Percentiles rank a stretch among this genome's conserved stretches.
These are phyloP conservation scores for Sphaerostilbella broomeana DNA, from an alignment of 2,329 filamentous ascomycete genomes.

Conservation along the genomic window DNA sequence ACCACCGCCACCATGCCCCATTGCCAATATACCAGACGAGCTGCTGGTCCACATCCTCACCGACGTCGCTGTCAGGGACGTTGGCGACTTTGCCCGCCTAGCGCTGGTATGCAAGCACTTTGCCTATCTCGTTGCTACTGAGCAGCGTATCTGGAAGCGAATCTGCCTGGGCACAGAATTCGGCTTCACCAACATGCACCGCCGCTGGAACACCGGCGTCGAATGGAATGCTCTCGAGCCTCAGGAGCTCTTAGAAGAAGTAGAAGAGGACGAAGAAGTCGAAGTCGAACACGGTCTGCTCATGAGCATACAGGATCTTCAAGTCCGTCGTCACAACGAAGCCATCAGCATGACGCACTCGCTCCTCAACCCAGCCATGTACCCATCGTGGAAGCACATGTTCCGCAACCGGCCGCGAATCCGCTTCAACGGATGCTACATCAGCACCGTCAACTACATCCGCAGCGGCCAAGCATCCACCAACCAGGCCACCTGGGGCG, in stretches of 20 bases:
- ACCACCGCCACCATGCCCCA: slow-evolving; percentile 69
- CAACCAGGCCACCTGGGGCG: slow-evolving; percentile 67
- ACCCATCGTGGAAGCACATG: slow-evolving; percentile 57
- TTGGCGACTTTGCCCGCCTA: slow-evolving; percentile 68
- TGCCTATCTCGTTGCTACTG: slow-evolving; percentile 75
- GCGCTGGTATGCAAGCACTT: slow-evolving; percentile 80
- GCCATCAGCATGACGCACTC: slow-evolving; percentile 32
- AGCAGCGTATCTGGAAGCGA: slow-evolving; percentile 80
- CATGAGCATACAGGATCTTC: slow-evolving; percentile 32
- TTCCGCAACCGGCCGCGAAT: slow-evolving; percentile 79
- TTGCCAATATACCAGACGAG: slow-evolving; percentile 73
- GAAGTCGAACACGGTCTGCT: slow-evolving; percentile 26
- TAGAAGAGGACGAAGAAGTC: too few species aligned
- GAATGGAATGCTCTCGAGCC: slow-evolving; percentile 44
- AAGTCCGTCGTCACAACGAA: slow-evolving; percentile 26
- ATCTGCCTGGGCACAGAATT: slow-evolving; percentile 64
- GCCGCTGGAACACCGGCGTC: slow-evolving; percentile 61
- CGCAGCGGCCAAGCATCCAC: slow-evolving; percentile 69
- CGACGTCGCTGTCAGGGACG: slow-evolving; percentile 65
- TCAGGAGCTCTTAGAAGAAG: too few species aligned
- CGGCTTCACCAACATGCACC: slow-evolving; percentile 79
- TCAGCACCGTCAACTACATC: slow-evolving; percentile 92
- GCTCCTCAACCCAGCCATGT: slow-evolving; percentile 40
- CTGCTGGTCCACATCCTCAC: slow-evolving; percentile 73
- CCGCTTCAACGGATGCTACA: slow-evolving; percentile 93